Base-by-base conservation (phyloP, 768 basidiomycete species). In the Suillus clintonianus region DNA sequence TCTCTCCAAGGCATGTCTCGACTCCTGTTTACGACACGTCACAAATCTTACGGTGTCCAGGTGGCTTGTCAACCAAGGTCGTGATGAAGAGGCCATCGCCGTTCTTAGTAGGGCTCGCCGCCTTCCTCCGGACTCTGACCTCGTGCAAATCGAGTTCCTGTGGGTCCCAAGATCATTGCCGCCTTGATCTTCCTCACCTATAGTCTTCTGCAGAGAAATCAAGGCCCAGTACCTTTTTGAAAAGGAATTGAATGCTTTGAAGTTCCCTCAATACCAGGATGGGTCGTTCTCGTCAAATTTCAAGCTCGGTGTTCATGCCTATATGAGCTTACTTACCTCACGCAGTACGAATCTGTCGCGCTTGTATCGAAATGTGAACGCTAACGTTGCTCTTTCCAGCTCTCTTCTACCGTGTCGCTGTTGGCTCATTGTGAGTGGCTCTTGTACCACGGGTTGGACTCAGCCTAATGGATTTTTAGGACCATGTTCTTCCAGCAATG, bases 401-500 rank as follows among this genome's bases (percentile, higher is more conserved):
- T 54, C 76, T 92, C 32, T 74, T 91, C 53, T 85, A 83, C 69
- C 83, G 91, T 39, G 83, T 90, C 9, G 82, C 82, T 32, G 81
- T 90, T 53, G 88, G 87, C 30, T 83, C 86, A 53, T 70, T 87
- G 81, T 83, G 62, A 69, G 81, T 72, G 6, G 11, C 15, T 56
- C 47, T 34, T 36, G n/a, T 30, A 43, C 24, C 36, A 32, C 10
- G 17, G 39, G 19, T 27, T 27, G 56, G 39, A 27, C 56, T 27
- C 9, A n/a, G 19, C 6, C 54, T 47, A 22, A 58, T 54, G 34
- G 32, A 32, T 34, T 7, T 34, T 53, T 37, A 85, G 85, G 65
- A 86, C 79, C 47, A 94, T 89, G 90, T 89, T 88, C 78, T 92
- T 90, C 81, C 91, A 92, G 71, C 90, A 92, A 75, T 92, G 90